These are phyloP conservation scores for Neophaeococcomyces aloes DNA, from an alignment of 2,329 filamentous ascomycete species.

Conservation along the genomic window DNA sequence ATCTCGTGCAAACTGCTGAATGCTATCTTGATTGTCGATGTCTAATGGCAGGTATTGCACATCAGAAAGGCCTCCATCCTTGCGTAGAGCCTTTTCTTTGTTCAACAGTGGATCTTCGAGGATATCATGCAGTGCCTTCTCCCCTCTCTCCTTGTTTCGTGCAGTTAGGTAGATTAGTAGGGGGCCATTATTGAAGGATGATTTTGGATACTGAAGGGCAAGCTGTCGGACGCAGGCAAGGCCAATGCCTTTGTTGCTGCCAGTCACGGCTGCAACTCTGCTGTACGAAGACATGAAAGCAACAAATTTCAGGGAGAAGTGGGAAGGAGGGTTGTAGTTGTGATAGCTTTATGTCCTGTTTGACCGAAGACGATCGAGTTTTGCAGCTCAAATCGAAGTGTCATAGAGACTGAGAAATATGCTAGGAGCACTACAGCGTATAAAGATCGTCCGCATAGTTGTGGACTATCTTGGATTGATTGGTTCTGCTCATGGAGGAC, in stretches of 20 bases:
- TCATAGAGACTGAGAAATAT: background rate
- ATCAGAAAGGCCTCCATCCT: slow-evolving; percentile 35
- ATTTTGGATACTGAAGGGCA: slow-evolving; percentile 43
- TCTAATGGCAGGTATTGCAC: slow-evolving; percentile 41
- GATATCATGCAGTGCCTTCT: slow-evolving; percentile 37
- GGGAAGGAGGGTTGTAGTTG: background rate
- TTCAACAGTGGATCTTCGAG: slow-evolving; percentile 36
- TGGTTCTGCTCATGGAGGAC: too few species aligned
- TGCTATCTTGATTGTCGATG: slow-evolving; percentile 37
- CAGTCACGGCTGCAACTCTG: slow-evolving; percentile 43
- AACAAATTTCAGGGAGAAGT: background rate
- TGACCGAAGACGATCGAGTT: background rate
- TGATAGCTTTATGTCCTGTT: background rate
- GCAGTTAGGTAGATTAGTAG: slow-evolving; percentile 46
- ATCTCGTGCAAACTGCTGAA: slow-evolving; percentile 33
- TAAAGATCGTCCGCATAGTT: too few species aligned
- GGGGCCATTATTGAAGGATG: slow-evolving; percentile 36
- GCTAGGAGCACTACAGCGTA: too few species aligned
- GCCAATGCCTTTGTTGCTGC: slow-evolving; percentile 42
- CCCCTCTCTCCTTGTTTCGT: slow-evolving; percentile 38
- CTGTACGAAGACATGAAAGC: slow-evolving; percentile 23
- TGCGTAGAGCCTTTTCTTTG: slow-evolving; percentile 35
- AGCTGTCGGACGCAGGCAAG: slow-evolving; percentile 44
- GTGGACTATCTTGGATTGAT: too few species aligned
- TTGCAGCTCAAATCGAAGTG: background rate